These are phyloP conservation scores for Auriscalpium orientale DNA, from an alignment of 768 basidiomycete genomes.

Conservation along the genomic window DNA sequence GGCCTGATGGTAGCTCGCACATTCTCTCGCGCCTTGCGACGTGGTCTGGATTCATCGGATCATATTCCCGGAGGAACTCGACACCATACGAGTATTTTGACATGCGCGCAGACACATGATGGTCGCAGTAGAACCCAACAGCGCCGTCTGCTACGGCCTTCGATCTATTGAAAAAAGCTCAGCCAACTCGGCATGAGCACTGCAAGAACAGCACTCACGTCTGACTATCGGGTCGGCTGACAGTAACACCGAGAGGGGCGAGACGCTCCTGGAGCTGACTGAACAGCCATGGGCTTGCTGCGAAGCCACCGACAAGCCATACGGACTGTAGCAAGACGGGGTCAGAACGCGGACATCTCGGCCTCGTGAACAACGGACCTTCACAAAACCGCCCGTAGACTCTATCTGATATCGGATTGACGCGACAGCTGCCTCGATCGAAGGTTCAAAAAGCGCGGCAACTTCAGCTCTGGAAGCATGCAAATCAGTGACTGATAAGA, in stretches of 20 bases:
- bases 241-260: constrained; percentile 43
- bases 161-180: constrained; percentile 39
- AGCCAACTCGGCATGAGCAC: not conserved
- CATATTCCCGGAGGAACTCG: constrained; percentile 64
- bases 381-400: constrained; percentile 59
- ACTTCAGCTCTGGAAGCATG: constrained; percentile 35
- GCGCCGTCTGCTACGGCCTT: constrained; percentile 84
- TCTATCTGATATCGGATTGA: constrained; percentile 69
- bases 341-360: not conserved
- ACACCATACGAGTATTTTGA: constrained; percentile 79
- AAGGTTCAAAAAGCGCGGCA: constrained; percentile 71
- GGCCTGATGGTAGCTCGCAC: constrained; percentile 71
- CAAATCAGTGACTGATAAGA: constrained; percentile 1
- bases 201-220: constrained; percentile 40
- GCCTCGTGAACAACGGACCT: constrained; percentile 28
- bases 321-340: constrained; percentile 43
- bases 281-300: constrained; percentile 77
- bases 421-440: constrained; percentile 60
- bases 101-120: constrained; percentile 75
- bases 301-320: constrained; percentile 79
- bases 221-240: constrained; percentile 73
- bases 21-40: constrained; percentile 53
- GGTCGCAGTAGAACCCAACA: constrained; percentile 79
- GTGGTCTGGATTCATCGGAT: constrained; percentile 61
- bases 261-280: constrained; percentile 66